Evolutionary conservation across 2,329 filamentous ascomycete species (phyloP).

Genomic region (Diaporthe sp.): DNA sequence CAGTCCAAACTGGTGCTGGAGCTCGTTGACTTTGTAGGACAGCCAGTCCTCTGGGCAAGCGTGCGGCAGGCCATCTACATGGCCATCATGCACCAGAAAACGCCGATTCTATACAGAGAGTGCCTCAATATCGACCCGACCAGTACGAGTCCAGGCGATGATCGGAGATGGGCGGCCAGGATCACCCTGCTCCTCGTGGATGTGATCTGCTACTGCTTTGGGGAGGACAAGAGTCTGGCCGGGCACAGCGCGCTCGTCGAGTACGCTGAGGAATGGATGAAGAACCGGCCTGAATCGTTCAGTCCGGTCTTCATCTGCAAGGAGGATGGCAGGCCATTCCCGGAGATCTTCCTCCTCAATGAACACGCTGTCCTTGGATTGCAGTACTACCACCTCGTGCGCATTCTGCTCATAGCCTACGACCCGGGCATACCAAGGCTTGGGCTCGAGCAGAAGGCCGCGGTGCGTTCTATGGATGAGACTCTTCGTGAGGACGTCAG

Average conservation of each 20-base stretch:
- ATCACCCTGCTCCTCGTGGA: conserved; percentile 45
- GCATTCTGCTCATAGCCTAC: conserved; percentile 45
- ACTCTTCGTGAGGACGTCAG: conserved; percentile 43
- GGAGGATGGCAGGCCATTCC: conserved; percentile 39
- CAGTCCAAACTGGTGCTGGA: conserved; percentile 15
- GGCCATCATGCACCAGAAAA: conserved; percentile 40
- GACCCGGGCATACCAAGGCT: conserved; percentile 45
- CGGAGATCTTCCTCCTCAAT: conserved; percentile 45
- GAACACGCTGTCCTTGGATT: conserved; percentile 43
- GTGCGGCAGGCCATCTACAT: conserved; percentile 43
- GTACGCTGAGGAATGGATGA: conserved; percentile 44
- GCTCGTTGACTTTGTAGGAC: conserved; percentile 12
- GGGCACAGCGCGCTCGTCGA: conserved; percentile 41
- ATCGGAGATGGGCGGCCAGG: conserved; percentile 41
- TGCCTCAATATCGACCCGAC: conserved; percentile 27
- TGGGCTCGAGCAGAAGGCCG: conserved; percentile 39
- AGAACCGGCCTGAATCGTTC: conserved; percentile 44
- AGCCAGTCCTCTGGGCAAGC: conserved; percentile 24
- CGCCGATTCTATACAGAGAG: conserved; percentile 34
- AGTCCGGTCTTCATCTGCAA: conserved; percentile 42
- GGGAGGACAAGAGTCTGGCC: conserved; percentile 38
- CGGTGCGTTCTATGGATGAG: conserved; percentile 39
- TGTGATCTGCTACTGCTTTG: conserved; percentile 46
- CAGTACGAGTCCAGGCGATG: conserved; percentile 35
- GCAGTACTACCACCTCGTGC: conserved; percentile 46